Percentiles rank a stretch among this genome's conserved stretches.
phyloP scores from a whole-genome alignment of 495 filamentous ascomycete species.

The Aspergillus nanangensis region DNA sequence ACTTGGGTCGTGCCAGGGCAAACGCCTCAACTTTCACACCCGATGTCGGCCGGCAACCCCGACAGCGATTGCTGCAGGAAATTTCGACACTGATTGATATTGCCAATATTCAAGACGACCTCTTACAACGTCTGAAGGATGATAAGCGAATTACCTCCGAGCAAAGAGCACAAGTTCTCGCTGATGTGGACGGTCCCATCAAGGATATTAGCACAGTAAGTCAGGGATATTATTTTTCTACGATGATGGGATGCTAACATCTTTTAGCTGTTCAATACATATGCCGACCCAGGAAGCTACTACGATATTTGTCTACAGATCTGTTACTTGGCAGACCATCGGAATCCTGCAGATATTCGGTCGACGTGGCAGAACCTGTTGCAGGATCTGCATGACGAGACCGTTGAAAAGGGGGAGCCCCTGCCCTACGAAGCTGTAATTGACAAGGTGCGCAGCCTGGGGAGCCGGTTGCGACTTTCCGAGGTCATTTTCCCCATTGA shows the following conservation, averaged over 20 bases:
- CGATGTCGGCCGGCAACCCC: constrained; percentile 66
- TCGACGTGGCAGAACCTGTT: constrained; percentile 83
- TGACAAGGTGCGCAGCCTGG: constrained; percentile 69
- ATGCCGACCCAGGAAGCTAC: constrained; percentile 82
- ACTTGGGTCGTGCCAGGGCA: constrained; percentile 80
- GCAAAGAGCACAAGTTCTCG: constrained; percentile 55
- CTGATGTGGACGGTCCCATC: constrained; percentile 68
- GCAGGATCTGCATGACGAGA: constrained; percentile 61
- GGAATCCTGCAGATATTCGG: constrained; percentile 74
- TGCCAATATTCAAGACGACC: constrained; percentile 90
- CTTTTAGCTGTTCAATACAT: constrained; percentile 93
- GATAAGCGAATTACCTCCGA: constrained; percentile 63
- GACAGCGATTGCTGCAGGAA: constrained; percentile 74
- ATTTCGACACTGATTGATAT: constrained; percentile 85
- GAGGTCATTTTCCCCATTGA: constrained; percentile 73
- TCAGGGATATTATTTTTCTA: too few relatives aligned
- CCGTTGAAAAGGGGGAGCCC: constrained; percentile 44
- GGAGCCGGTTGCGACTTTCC: constrained; percentile 70
- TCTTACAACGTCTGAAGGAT: constrained; percentile 71
- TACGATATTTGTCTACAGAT: constrained; percentile 90
- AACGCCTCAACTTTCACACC: constrained; percentile 74
- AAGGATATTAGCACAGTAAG: constrained; percentile 69
- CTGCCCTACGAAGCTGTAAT: constrained; percentile 77
- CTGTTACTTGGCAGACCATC: constrained; percentile 82
- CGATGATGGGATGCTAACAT: too few relatives aligned